phyloP scores from a whole-genome alignment of 2,329 filamentous ascomycete species.

The Alternaria sp. region DNA sequence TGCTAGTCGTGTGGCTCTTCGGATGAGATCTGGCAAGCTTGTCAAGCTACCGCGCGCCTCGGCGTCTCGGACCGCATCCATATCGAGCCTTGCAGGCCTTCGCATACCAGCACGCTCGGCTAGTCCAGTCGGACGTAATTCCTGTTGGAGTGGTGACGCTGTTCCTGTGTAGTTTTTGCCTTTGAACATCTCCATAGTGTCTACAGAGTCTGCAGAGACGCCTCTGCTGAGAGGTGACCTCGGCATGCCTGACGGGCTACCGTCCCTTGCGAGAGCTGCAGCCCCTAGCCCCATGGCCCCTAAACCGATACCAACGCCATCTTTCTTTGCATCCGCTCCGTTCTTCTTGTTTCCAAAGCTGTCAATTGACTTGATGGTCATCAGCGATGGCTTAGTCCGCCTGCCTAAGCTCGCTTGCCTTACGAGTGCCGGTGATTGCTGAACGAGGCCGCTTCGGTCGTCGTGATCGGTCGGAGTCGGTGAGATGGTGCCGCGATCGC shows the following conservation, averaged over 20 bases:
- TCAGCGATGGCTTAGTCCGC: conserved; percentile 58
- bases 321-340: conserved; percentile 30
- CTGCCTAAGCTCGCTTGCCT: conserved; percentile 60
- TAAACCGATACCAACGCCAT: conserved; percentile 20
- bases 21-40: conserved; percentile 89
- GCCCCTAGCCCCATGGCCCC: conserved; percentile 37
- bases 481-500: conserved; percentile 43
- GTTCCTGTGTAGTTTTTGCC: conserved; percentile 27
- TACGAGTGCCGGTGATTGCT: conserved; percentile 39
- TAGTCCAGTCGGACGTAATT: conserved; percentile 42
- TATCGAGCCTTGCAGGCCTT: conserved; percentile 77
- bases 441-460: conserved; percentile 52
- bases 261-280: conserved; percentile 36
- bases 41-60: conserved; percentile 90
- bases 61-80: conserved; percentile 81
- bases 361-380: conserved; percentile 58
- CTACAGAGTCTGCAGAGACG: conserved; percentile 47
- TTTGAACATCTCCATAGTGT: conserved; percentile 34
- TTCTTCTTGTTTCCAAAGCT: conserved; percentile 37
- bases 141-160: conserved; percentile 36
- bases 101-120: conserved; percentile 54
- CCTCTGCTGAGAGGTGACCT: conserved; percentile 42
- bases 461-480: conserved; percentile 42
- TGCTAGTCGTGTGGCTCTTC: conserved; percentile 84
- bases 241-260: conserved; percentile 30